A percentile compares a stretch with the other conserved stretches of the same genome.
These are phyloP conservation scores for Pelargonium nanum DNA, from an alignment of 345 rosid species.

Conservation along the genomic window DNA sequence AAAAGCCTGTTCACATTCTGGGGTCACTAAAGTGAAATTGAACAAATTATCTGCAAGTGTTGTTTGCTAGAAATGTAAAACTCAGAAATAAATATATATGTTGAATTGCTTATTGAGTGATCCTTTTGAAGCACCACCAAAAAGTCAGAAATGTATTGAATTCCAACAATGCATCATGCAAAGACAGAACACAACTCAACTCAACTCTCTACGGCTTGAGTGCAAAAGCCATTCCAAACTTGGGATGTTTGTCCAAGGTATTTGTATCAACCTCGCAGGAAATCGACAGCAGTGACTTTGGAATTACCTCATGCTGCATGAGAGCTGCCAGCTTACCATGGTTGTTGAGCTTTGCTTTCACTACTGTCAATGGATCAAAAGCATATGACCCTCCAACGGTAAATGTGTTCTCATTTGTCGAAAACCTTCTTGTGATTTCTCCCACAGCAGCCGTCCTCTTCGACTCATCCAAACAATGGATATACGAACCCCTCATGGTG, in stretches of 20 bases:
- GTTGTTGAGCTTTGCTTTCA: constrained; percentile 83
- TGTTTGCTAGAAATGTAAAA: too few relatives aligned
- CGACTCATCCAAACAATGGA: constrained; percentile 53
- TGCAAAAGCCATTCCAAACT: constrained; percentile 71
- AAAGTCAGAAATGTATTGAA: constrained; percentile 9
- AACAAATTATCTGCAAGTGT: too few relatives aligned
- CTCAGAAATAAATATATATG: too few relatives aligned
- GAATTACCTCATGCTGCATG: constrained; percentile 78
- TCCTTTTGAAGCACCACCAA: background rate
- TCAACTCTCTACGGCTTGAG: constrained; percentile 40
- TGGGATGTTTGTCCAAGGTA: constrained; percentile 67
- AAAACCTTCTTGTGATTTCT: constrained; percentile 73
- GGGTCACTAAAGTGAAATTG: too few relatives aligned
- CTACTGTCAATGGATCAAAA: constrained; percentile 54
- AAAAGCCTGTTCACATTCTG: too few relatives aligned
- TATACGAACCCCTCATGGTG: constrained; percentile 59
- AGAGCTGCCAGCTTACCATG: constrained; percentile 72
- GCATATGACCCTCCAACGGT: constrained; percentile 75
- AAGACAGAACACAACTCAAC: constrained; percentile 9
- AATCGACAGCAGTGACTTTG: constrained; percentile 60
- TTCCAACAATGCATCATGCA: constrained; percentile 12
- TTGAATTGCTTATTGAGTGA: too few relatives aligned
- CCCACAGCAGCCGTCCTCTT: constrained; percentile 62
- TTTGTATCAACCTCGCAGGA: constrained; percentile 84
- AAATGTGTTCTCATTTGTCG: constrained; percentile 76